Evolutionary conservation across 2,329 filamentous ascomycete species (phyloP), one percentile per base, ranked within the genome.

Genomic region (Monilinia vaccinii-corymbosi): DNA sequence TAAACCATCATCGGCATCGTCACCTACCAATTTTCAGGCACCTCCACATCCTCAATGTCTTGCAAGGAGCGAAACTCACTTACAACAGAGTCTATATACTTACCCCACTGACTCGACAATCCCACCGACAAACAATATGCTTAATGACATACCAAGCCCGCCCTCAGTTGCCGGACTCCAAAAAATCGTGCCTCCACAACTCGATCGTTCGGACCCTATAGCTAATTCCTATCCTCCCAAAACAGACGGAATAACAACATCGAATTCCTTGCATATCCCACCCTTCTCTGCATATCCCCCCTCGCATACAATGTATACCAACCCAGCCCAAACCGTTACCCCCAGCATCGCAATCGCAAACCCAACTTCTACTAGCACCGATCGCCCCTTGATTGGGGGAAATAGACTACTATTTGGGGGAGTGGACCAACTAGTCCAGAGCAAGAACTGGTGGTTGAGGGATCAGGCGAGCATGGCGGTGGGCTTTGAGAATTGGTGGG

Each of bases 381-480:
- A 21, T n/a, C 44, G 28, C 21, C 21, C 47, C 21, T 23, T 58
- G 47, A 34, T 14, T 31, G n/a, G 21, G 23, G 18, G 11, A 32
- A 14, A 58, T 46, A 34, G 68, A 32, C 78, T 11, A 77, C 79
- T 83, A 56, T 85, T 86, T 62, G 81, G 82, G 28, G 80, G 79
- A 10, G 76, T 85, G 1, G 82, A 86, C 40, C 80, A 81, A 48
- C 71, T 87, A 6, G 77, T 87, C 49, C 83, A 87, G 53, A 82
- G 80, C 51, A 82, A 86, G 62, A 81, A 87, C 65, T 85, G 81
- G 82, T 85, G 83, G 77, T 76, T 84, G 58, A 75, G 79, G 40
- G 85, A 88, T 67, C 83, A 87, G 66, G 79, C 76, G 21, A 79
- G 81, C 53, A 72, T 87, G 4, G 83, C 81, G 0, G 71, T 80